Conservation (phyloP, 2,329 filamentous ascomycete species). For the Cladobotryum protrusum region DNA sequence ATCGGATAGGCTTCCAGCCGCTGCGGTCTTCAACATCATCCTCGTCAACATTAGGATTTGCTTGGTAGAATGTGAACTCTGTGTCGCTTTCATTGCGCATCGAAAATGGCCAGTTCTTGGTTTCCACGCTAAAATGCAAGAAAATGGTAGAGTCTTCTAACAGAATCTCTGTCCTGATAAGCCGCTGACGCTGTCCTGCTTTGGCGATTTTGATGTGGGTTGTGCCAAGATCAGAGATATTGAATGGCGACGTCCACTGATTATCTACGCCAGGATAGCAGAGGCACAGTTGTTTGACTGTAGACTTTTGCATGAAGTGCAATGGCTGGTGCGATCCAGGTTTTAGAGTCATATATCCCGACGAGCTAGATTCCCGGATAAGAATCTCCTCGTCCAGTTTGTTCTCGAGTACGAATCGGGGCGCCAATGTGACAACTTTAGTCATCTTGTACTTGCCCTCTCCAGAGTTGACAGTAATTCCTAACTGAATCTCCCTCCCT, state of each 20-base stretch:
- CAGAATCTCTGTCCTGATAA: conserved; percentile 81
- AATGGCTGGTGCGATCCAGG: conserved; percentile 76
- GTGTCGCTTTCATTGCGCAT: conserved; percentile 98
- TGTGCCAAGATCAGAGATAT: conserved; percentile 89
- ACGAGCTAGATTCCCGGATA: conserved; percentile 86
- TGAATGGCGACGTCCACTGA: conserved; percentile 96
- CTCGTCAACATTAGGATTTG: conserved; percentile 86
- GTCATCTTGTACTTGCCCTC: conserved; percentile 98
- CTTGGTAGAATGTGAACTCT: conserved; percentile 95
- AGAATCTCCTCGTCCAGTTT: conserved; percentile 83
- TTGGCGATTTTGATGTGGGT: conserved; percentile 92
- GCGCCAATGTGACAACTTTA: conserved; percentile 88
- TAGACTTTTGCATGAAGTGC: conserved; percentile 79
- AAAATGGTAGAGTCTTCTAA: conserved; percentile 94
- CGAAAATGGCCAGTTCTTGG: conserved; percentile 94
- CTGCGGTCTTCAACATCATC: conserved; percentile 78
- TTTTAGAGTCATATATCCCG: conserved; percentile 72
- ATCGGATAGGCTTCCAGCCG: conserved; percentile 87
- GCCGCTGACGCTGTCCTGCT: conserved; percentile 77
- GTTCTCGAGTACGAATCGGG: conserved; percentile 91
- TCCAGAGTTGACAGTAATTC: conserved; percentile 81
- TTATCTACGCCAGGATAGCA: conserved; percentile 94
- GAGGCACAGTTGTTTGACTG: conserved; percentile 82
- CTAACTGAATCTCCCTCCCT: conserved; percentile 79
- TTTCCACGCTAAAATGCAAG: conserved; percentile 82